A percentile compares a stretch with the other conserved stretches of the same genome.
Evolutionary conservation across 164 flowering plant genomes (phyloP).

Genomic region (Saururus chinensis): DNA sequence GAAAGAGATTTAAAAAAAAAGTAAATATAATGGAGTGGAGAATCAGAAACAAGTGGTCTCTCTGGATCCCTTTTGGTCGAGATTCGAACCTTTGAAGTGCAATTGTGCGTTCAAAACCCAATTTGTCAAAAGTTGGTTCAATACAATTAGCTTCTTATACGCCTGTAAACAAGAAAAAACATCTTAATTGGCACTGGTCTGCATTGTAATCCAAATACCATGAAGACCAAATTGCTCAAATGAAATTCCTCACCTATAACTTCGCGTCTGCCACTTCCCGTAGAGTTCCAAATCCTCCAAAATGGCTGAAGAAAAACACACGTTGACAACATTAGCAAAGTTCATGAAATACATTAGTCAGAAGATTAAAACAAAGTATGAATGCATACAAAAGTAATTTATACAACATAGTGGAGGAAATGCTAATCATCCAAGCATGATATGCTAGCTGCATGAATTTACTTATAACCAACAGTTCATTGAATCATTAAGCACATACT

Average conservation of each 20-base stretch:
- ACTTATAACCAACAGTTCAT: too few relatives aligned
- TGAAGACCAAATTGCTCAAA: neutral
- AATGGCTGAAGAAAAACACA: constrained; percentile 54
- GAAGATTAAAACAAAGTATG: too few relatives aligned
- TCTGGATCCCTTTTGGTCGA: constrained; percentile 57
- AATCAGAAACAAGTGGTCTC: constrained; percentile 58
- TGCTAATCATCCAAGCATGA: too few relatives aligned
- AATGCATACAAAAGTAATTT: neutral
- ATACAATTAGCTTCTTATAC: constrained; percentile 94
- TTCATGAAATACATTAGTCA: too few relatives aligned
- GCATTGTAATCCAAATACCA: neutral
- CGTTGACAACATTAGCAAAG: too few relatives aligned
- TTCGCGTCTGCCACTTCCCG: constrained; percentile 96
- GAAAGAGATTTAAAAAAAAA: neutral
- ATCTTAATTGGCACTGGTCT: neutral
- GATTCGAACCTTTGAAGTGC: constrained; percentile 80
- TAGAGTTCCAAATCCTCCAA: constrained; percentile 97
- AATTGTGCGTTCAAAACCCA: constrained; percentile 92
- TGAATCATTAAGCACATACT: too few relatives aligned
- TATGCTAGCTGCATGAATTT: too few relatives aligned
- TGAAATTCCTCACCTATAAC: constrained; percentile 25
- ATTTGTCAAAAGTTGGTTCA: constrained; percentile 98
- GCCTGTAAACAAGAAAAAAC: constrained; percentile 28
- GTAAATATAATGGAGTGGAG: neutral
- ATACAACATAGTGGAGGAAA: too few relatives aligned